Percentiles rank a stretch among this genome's conserved stretches.
phyloP scores from a whole-genome alignment of 2,329 filamentous ascomycete species.

The Scolecobasidium constrictum region DNA sequence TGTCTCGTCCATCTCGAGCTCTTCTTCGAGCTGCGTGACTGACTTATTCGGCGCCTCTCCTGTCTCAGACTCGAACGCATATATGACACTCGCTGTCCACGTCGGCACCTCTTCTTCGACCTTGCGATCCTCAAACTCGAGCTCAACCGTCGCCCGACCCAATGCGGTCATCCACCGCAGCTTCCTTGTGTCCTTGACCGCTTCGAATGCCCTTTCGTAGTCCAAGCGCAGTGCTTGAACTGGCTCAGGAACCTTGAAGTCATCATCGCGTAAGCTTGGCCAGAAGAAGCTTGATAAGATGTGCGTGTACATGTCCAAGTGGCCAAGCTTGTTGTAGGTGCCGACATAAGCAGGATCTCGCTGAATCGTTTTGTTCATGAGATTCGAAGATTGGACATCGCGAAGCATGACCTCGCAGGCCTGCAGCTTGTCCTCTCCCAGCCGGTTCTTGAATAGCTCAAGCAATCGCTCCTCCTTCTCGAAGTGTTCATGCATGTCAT shows the following conservation, averaged over 20 bases:
- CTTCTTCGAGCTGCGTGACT: constrained; percentile 34
- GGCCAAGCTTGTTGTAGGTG: not conserved
- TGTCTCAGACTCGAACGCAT: constrained; percentile 54
- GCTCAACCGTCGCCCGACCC: constrained; percentile 67
- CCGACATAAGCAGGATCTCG: constrained; percentile 13
- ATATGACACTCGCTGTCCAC: constrained; percentile 80
- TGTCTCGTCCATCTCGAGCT: constrained; percentile 62
- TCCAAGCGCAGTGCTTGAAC: constrained; percentile 51
- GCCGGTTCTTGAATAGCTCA: constrained; percentile 75
- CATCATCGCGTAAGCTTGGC: constrained; percentile 66
- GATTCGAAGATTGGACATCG: constrained; percentile 75
- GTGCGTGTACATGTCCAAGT: constrained; percentile 33
- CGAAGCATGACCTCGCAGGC: constrained; percentile 96
- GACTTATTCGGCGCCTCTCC: constrained; percentile 30
- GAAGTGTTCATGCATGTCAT: constrained; percentile 50
- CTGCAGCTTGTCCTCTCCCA: constrained; percentile 77
- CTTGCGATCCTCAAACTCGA: constrained; percentile 72
- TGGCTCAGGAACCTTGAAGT: constrained; percentile 51
- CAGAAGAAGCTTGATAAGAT: constrained; percentile 90
- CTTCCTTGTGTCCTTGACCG: constrained; percentile 72
- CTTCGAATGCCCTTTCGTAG: constrained; percentile 68
- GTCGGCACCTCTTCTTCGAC: constrained; percentile 65
- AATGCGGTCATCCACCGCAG: constrained; percentile 80
- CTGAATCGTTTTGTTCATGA: constrained; percentile 58
- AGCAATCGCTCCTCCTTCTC: constrained; percentile 65